phyloP scores from a whole-genome alignment of 2,329 filamentous ascomycete species.

The Pseudocercospora eumusae region DNA sequence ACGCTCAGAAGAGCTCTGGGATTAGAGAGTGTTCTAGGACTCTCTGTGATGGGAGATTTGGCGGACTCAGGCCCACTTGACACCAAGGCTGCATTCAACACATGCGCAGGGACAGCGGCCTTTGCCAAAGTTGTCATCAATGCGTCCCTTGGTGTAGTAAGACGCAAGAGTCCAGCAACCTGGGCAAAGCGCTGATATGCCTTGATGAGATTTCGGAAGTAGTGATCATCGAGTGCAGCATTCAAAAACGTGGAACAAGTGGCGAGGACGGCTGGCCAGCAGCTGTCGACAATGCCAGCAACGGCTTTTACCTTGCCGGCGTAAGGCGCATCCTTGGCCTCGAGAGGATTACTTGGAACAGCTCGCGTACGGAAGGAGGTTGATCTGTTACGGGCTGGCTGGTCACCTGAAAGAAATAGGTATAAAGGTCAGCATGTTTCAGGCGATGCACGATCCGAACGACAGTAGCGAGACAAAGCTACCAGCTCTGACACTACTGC shows the following conservation, averaged over 20 bases:
- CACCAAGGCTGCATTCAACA: conserved; percentile 45
- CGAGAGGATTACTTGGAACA: conserved; percentile 80
- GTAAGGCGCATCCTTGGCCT: conserved; percentile 70
- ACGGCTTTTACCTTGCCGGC: conserved; percentile 72
- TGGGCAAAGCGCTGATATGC: conserved; percentile 95
- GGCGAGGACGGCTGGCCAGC: conserved; percentile 93
- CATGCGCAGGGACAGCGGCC: conserved; percentile 83
- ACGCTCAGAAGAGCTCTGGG: conserved; percentile 72
- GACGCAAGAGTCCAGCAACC: conserved; percentile 82
- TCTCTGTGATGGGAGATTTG: conserved; percentile 49
- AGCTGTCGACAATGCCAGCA: conserved; percentile 80
- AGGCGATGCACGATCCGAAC: neutral
- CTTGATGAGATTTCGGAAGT: conserved; percentile 87
- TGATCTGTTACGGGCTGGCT: conserved; percentile 50
- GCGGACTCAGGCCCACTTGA: conserved; percentile 29
- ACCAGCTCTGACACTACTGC: neutral
- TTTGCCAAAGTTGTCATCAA: conserved; percentile 94
- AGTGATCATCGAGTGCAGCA: conserved; percentile 86
- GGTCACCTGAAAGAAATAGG: conserved; percentile 28
- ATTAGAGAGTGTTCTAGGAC: conserved; percentile 65
- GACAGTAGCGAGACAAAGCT: neutral
- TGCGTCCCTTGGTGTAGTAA: conserved; percentile 85
- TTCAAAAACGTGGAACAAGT: conserved; percentile 95
- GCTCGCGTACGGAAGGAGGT: conserved; percentile 72
- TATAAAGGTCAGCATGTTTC: conserved; percentile 7